Base-by-base conservation (phyloP, 495 filamentous ascomycete species). In the Chaetomium fimeti region DNA sequence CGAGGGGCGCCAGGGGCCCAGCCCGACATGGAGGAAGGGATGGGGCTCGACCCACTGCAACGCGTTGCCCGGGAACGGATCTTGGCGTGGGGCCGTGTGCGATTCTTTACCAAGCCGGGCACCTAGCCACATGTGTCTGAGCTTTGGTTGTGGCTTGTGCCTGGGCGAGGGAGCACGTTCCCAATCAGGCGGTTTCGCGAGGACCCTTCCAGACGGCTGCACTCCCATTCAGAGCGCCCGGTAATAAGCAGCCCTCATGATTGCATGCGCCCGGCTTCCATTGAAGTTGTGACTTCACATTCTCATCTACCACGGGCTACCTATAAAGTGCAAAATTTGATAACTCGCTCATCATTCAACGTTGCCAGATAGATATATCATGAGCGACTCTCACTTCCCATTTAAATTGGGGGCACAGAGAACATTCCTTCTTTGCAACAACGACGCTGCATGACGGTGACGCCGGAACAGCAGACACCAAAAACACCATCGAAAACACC, bases 21-120 rank as follows among this genome's bases (percentile, higher is more conserved):
- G 12, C 32, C 32, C 32, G 12, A 32, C 29, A 32, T 3, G 29
- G 29, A 49, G 47, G 5, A 5, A 13, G 45, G 45, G 48, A 28
- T 2, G 22, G 1, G 18, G 22, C 25, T 36, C 15, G 52, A 36
- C 15, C 52, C 52, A 29, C 25, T 8, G 4, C 3, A 28, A 54
- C 48, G 24, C 52, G 52, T 54, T 54, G 52, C 52, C 36, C 52
- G 52, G 52, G 32, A 54, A 54, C 52, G 52, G 27, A 5, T 1
- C 22, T 25, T 25, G 48, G 48, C 24, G 15, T 11, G 25, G n/a
- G n/a, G n/a, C n/a, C n/a, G 12, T 5, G 6, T 9, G 3, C 8
- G 8, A 1, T 9, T 36, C 1, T 5, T 5, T 36, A 36, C 32
- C 8, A 11, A 36, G 32, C 8, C n/a, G n/a, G n/a, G n/a, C n/a